phyloP scores from a whole-genome alignment of 2,329 filamentous ascomycete species.

The Emmonsia crescens region DNA sequence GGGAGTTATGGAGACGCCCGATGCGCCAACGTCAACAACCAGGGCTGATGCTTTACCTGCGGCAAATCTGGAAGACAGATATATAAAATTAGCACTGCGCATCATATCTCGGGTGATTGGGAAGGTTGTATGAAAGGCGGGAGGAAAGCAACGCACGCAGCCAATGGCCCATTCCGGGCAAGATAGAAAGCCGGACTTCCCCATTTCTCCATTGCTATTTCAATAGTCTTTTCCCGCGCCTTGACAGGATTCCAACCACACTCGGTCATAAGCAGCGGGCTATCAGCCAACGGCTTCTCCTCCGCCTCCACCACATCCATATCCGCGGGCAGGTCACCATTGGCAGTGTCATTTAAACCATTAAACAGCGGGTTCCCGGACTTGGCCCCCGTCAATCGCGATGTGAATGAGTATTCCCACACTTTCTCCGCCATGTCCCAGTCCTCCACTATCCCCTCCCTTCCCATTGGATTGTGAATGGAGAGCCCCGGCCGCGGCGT shows the following conservation, averaged over 20 bases:
- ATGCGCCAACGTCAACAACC: slow-evolving; percentile 82
- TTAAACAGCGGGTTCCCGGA: slow-evolving; percentile 62
- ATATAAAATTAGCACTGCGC: neutral
- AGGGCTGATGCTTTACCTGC: slow-evolving; percentile 87
- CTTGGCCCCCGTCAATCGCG: slow-evolving; percentile 68
- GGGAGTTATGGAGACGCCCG: slow-evolving; percentile 78
- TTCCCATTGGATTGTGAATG: slow-evolving; percentile 83
- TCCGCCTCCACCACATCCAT: slow-evolving; percentile 51
- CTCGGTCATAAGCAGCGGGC: slow-evolving; percentile 86
- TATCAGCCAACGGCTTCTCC: slow-evolving; percentile 75
- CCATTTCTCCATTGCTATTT: slow-evolving; percentile 96
- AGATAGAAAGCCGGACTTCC: slow-evolving; percentile 91
- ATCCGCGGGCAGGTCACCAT: slow-evolving; percentile 47
- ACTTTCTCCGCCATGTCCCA: slow-evolving; percentile 85
- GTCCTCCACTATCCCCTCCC: slow-evolving; percentile 84
- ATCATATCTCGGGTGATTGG: neutral
- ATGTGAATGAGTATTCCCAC: slow-evolving; percentile 89
- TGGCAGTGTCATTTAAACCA: slow-evolving; percentile 61
- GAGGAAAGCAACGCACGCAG: slow-evolving; percentile 46
- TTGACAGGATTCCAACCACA: slow-evolving; percentile 85
- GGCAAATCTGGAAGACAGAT: slow-evolving; percentile 49
- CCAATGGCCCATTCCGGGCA: slow-evolving; percentile 75
- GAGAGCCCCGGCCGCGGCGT: slow-evolving; percentile 66
- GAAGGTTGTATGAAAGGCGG: neutral
- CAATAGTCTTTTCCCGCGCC: slow-evolving; percentile 83